A percentile compares a stretch with the other conserved stretches of the same genome.
Evolutionary conservation across 345 rosid genomes (phyloP).

Genomic region (Ceriops tagal): DNA sequence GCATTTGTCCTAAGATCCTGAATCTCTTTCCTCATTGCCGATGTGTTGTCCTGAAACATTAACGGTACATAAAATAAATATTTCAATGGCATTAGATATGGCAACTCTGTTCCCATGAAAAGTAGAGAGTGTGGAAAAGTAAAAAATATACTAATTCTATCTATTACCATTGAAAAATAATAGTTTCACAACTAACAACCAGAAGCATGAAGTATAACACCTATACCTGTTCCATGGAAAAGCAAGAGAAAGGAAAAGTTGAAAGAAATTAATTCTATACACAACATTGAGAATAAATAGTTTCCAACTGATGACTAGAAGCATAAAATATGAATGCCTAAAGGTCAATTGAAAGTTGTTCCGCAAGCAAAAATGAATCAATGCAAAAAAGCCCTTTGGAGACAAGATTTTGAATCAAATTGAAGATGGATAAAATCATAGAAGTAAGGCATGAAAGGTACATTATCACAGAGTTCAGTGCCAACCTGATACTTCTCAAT

Average conservation of each 20-base stretch:
- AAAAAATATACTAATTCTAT: background rate
- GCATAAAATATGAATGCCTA: no score
- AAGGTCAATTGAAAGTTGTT: no score
- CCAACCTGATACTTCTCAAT: constrained; percentile 93
- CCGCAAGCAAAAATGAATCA: no score
- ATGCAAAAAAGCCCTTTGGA: no score
- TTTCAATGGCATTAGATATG: background rate
- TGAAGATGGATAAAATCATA: background rate
- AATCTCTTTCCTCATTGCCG: constrained; percentile 87
- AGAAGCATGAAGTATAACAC: background rate
- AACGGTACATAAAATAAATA: constrained; percentile 3
- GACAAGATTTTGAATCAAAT: background rate
- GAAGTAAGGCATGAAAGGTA: background rate
- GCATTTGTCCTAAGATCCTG: constrained; percentile 94
- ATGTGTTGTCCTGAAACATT: constrained; percentile 69
- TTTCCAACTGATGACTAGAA: no score
- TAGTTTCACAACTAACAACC: background rate
- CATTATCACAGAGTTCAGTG: constrained; percentile 11
- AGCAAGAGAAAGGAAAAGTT: no score
- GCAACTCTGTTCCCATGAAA: background rate
- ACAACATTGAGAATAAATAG: no score
- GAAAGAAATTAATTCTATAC: no score
- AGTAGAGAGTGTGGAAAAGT: background rate
- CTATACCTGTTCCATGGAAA: background rate
- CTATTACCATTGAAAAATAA: background rate